These are phyloP conservation scores for Mycena pura DNA, from an alignment of 768 basidiomycete species.

Conservation along the genomic window DNA sequence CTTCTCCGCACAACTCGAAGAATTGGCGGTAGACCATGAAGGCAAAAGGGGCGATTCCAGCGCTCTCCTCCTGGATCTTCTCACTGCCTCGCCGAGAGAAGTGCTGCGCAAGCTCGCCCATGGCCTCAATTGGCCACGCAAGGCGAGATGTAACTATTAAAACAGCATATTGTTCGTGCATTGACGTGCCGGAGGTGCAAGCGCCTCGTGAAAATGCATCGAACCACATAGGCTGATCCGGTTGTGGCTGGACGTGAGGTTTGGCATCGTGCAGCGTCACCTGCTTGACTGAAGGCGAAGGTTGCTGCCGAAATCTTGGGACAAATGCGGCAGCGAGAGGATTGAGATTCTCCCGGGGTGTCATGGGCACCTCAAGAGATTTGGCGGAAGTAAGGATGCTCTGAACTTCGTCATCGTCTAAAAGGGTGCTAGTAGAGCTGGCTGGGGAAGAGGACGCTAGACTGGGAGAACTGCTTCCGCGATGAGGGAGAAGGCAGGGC, in stretches of 20 bases:
- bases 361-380: neutral
- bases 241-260: conserved; percentile 5
- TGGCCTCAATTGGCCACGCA: conserved; percentile 26
- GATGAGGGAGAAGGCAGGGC: neutral
- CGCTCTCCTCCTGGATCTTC: conserved; percentile 10
- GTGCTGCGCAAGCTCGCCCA: conserved; percentile 35
- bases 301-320: conserved; percentile 6
- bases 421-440: conserved; percentile 24
- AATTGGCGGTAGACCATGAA: conserved; percentile 30
- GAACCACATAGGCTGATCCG: conserved; percentile 10
- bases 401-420: conserved; percentile 25
- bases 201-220: conserved; percentile 19
- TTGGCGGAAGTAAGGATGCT: conserved; percentile 10
- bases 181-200: conserved; percentile 10
- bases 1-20: conserved; percentile 21
- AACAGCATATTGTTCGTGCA: conserved; percentile 1
- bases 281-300: neutral
- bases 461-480: conserved; percentile 4
- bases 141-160: conserved; percentile 10
- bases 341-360: conserved; percentile 20
- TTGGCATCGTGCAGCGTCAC: neutral
- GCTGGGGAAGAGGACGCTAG: conserved; percentile 20
- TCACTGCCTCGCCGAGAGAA: conserved; percentile 34
- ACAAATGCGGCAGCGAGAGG: conserved; percentile 23
- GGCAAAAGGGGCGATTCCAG: conserved; percentile 32